A percentile compares a stretch with the other conserved stretches of the same genome.
These are phyloP conservation scores for Pythium oligandrum DNA, from an alignment of 352 stramenopile species.

Conservation along the genomic window DNA sequence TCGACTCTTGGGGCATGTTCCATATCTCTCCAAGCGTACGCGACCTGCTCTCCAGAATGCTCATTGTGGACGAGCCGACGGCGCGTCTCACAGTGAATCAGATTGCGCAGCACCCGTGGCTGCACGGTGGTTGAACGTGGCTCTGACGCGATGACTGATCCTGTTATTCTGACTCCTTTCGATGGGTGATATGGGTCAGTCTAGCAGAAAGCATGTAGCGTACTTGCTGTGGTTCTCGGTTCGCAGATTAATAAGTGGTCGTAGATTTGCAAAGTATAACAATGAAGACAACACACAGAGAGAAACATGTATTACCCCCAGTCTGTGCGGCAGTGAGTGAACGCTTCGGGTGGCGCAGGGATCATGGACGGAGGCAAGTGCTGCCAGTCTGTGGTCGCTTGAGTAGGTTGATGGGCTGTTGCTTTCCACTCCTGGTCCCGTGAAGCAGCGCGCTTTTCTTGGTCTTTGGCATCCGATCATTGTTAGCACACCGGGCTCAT, in stretches of 20 bases:
- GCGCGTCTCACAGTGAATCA: conserved; percentile 74
- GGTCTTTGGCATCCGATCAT: too few relatives aligned
- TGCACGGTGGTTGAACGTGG: conserved; percentile 48
- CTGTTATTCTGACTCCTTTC: too few relatives aligned
- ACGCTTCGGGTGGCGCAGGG: conserved; percentile 43
- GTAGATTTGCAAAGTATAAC: conserved; percentile 16
- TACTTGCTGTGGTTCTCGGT: too few relatives aligned
- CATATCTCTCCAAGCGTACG: conserved; percentile 68
- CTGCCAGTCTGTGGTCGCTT: conserved; percentile 2
- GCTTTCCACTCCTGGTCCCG: conserved; percentile 8
- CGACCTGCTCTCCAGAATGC: conserved; percentile 73
- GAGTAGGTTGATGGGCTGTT: not conserved
- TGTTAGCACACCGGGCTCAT: too few relatives aligned
- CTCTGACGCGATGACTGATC: too few relatives aligned
- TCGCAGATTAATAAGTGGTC: conserved; percentile 19
- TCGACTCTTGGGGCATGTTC: conserved; percentile 84
- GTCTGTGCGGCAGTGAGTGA: conserved; percentile 37
- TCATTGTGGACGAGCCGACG: conserved; percentile 77
- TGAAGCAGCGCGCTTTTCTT: too few relatives aligned
- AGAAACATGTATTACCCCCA: conserved; percentile 34
- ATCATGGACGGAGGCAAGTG: conserved; percentile 72
- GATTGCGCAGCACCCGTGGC: conserved; percentile 81
- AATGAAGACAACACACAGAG: too few relatives aligned
- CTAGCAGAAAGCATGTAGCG: too few relatives aligned
- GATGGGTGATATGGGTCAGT: too few relatives aligned